A percentile compares a stretch with the other conserved stretches of the same genome.
Conservation (phyloP, 1,284 basidiomycete species). For the Ceratobasidium theobromae region DNA sequence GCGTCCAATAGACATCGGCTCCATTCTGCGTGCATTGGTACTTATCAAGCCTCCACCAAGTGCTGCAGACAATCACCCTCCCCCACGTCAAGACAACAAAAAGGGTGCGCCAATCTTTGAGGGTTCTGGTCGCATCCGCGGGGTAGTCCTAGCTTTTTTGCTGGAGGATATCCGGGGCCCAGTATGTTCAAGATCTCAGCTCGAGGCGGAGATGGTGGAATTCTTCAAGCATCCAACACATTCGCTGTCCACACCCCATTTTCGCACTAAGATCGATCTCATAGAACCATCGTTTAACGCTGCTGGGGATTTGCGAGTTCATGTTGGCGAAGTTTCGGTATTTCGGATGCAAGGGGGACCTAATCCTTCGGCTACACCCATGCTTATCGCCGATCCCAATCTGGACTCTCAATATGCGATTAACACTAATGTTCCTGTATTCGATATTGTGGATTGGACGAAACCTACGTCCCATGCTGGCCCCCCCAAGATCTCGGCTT, state of each 20-base stretch:
- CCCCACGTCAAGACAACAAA: neutral
- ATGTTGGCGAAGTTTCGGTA: constrained; percentile 55
- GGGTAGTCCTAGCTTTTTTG: constrained; percentile 5
- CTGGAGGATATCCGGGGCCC: constrained; percentile 8
- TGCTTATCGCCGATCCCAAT: constrained; percentile 36
- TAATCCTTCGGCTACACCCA: constrained; percentile 31
- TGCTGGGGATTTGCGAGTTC: constrained; percentile 40
- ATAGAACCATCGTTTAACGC: constrained; percentile 18
- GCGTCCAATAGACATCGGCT: constrained; percentile 21
- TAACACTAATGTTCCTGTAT: constrained; percentile 48
- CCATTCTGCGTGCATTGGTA: constrained; percentile 20
- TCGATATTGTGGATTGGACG: constrained; percentile 67
- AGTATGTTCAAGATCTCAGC: constrained; percentile 1
- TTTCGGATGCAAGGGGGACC: constrained; percentile 43
- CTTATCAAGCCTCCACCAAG: constrained; percentile 2
- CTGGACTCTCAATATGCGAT: constrained; percentile 35
- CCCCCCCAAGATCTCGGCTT: constrained; percentile 62
- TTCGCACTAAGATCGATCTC: constrained; percentile 30
- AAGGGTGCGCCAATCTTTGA: constrained; percentile 12
- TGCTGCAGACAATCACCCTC: neutral
- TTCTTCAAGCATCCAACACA: constrained; percentile 53
- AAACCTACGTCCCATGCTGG: constrained; percentile 52
- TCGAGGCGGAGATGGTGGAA: constrained; percentile 47
- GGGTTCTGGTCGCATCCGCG: constrained; percentile 24
- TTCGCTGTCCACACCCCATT: constrained; percentile 36